Evolutionary conservation across 805 yeast genomes (phyloP).

Genomic region (Metschnikowia orientalis): DNA sequence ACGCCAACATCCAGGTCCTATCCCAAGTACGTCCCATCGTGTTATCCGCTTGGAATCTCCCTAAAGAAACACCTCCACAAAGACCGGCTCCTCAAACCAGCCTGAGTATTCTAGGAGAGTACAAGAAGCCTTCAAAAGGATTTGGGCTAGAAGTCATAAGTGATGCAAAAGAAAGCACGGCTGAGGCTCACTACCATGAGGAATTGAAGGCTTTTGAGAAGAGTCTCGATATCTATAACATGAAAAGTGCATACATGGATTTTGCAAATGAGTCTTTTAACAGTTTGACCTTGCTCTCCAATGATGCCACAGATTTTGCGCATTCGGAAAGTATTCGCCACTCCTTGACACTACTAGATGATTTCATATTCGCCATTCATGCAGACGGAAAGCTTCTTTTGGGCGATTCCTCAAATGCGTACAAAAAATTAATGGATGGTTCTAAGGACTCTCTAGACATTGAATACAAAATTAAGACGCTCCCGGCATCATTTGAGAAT

Average conservation of each 20-base stretch:
- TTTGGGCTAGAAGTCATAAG: slow-evolving; percentile 14
- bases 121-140: slow-evolving; percentile 12
- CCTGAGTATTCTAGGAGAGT: too few relatives aligned
- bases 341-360: slow-evolving; percentile 3
- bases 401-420: slow-evolving; percentile 6
- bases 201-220: slow-evolving; percentile 5
- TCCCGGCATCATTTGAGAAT: slow-evolving; percentile 5
- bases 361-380: slow-evolving; percentile 2
- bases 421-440: neutral
- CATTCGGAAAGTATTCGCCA: neutral
- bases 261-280: slow-evolving; percentile 10
- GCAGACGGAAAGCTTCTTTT: slow-evolving; percentile 5
- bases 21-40: slow-evolving; percentile 14
- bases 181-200: slow-evolving; percentile 1
- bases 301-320: slow-evolving; percentile 6
- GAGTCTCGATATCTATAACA: slow-evolving; percentile 3
- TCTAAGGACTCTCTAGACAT: slow-evolving; percentile 4
- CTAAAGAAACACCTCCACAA: too few relatives aligned
- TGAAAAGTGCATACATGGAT: slow-evolving; percentile 5
- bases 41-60: slow-evolving; percentile 2
- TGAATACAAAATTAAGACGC: slow-evolving; percentile 5
- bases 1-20: slow-evolving; percentile 4
- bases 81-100: too few relatives aligned
- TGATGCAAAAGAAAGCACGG: slow-evolving; percentile 5
- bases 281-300: slow-evolving; percentile 11